Evolutionary conservation across 441 rosid species (phyloP).

Genomic region (Pelargonium fulgidum): DNA sequence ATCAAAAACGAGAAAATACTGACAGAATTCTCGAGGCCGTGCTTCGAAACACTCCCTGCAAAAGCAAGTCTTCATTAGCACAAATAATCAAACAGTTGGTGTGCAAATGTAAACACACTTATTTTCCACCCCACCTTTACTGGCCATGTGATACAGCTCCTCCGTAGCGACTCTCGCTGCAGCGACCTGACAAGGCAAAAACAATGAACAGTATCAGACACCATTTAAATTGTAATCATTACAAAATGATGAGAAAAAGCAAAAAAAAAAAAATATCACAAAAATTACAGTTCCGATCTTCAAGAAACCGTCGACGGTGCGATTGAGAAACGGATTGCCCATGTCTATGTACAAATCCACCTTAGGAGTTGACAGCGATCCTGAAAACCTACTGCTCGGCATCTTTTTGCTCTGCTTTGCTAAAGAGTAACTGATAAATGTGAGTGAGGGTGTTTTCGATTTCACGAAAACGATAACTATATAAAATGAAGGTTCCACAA

Average conservation of each 20-base stretch:
- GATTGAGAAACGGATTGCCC: slow-evolving; percentile 62
- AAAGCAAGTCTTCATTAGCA: not conserved
- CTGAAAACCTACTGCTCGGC: slow-evolving; percentile 49
- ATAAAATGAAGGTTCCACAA: too few relatives aligned
- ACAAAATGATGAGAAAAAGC: not conserved
- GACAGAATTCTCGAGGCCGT: slow-evolving; percentile 45
- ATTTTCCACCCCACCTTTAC: slow-evolving; percentile 33
- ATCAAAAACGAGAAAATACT: slow-evolving; percentile 23
- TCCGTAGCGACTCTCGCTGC: slow-evolving; percentile 51
- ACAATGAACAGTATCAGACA: not conserved
- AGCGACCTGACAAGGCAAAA: slow-evolving; percentile 47
- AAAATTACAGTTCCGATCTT: slow-evolving; percentile 56
- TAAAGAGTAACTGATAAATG: too few relatives aligned
- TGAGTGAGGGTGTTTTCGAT: too few relatives aligned
- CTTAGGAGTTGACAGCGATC: slow-evolving; percentile 45
- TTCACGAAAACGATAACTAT: too few relatives aligned
- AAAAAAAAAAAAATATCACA: not conserved
- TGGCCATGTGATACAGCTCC: slow-evolving; percentile 47
- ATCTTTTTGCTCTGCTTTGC: too few relatives aligned
- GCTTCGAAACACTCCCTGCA: slow-evolving; percentile 54
- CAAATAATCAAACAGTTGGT: not conserved
- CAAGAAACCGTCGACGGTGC: slow-evolving; percentile 64
- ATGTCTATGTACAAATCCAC: slow-evolving; percentile 52
- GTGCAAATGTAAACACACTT: not conserved
- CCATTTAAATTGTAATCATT: not conserved